phyloP scores from a whole-genome alignment of 1,284 basidiomycete genomes.

The Xanthoconium separans region DNA sequence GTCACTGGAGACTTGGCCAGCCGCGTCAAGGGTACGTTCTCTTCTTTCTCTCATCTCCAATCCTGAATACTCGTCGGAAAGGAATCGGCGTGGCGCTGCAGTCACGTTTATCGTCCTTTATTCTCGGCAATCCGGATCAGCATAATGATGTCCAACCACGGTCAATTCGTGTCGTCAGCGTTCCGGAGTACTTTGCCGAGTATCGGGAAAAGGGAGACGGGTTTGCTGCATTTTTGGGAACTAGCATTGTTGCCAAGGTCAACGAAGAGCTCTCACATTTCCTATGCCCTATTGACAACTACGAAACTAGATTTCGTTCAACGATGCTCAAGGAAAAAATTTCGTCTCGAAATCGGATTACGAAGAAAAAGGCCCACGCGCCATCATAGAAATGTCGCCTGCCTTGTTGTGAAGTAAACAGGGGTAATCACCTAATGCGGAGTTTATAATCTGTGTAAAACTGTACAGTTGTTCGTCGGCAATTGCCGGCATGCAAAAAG shows the following conservation, averaged over 20 bases:
- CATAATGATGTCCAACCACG: conserved; percentile 72
- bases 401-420: conserved; percentile 53
- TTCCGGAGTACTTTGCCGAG: conserved; percentile 94
- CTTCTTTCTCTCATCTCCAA: not conserved
- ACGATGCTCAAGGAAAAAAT: conserved; percentile 60
- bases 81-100: conserved; percentile 72
- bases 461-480: conserved; percentile 30
- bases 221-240: conserved; percentile 82
- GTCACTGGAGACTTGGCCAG: conserved; percentile 82
- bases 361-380: conserved; percentile 64
- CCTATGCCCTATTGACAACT: conserved; percentile 10
- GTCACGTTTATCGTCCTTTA: conserved; percentile 67
- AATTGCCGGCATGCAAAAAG: conserved; percentile 3
- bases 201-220: conserved; percentile 85
- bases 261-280: conserved; percentile 19
- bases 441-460: conserved; percentile 13
- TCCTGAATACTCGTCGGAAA: conserved; percentile 27
- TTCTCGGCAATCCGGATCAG: conserved; percentile 64
- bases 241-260: conserved; percentile 86
- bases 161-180: conserved; percentile 60
- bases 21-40: conserved; percentile 66
- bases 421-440: conserved; percentile 15
- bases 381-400: conserved; percentile 73
- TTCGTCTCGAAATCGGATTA: conserved; percentile 80
- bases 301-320: conserved; percentile 48